Percentiles rank a stretch among this genome's conserved stretches.
These are phyloP conservation scores for Kwoniella sp. DNA, from an alignment of 768 basidiomycete genomes.

Conservation along the genomic window DNA sequence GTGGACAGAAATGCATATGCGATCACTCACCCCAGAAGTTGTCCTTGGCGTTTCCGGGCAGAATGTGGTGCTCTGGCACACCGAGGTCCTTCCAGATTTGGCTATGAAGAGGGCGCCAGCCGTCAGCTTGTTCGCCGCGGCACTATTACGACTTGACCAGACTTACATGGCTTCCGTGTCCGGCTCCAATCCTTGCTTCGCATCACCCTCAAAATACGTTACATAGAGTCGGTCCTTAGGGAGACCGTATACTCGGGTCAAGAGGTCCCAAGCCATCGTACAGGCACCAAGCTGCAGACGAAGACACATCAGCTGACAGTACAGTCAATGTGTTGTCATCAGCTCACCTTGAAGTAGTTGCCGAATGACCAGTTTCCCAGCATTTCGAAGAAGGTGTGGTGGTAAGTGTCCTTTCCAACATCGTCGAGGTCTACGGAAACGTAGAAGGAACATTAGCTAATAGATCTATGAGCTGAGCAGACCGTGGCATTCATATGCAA, in stretches of 20 bases:
- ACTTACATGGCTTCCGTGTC: slow-evolving; percentile 77
- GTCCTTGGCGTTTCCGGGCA: slow-evolving; percentile 93
- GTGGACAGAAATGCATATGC: not conserved
- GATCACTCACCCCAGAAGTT: slow-evolving; percentile 92
- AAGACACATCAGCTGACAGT: slow-evolving; percentile 5
- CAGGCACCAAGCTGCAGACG: slow-evolving; percentile 86
- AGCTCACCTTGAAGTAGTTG: slow-evolving; percentile 92
- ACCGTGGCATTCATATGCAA: slow-evolving; percentile 58
- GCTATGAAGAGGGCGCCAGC: slow-evolving; percentile 17
- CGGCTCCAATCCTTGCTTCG: slow-evolving; percentile 77
- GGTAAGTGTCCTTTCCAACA: slow-evolving; percentile 97
- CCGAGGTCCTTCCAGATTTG: slow-evolving; percentile 87
- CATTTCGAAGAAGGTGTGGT: slow-evolving; percentile 98
- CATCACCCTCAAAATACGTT: slow-evolving; percentile 95
- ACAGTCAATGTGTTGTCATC: not conserved
- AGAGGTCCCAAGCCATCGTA: slow-evolving; percentile 86
- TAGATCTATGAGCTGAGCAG: slow-evolving; percentile 11
- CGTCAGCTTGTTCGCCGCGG: not conserved
- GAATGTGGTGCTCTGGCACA: slow-evolving; percentile 81
- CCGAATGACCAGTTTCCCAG: slow-evolving; percentile 99
- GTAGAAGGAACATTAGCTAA: not conserved
- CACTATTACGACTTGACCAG: too few species aligned
- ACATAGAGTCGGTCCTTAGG: slow-evolving; percentile 91
- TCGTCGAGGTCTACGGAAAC: slow-evolving; percentile 86
- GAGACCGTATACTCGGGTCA: slow-evolving; percentile 85